Percentiles rank a stretch among this genome's conserved stretches.
These are phyloP conservation scores for Citrus sp. DNA, from an alignment of 345 rosid genomes.

Conservation along the genomic window DNA sequence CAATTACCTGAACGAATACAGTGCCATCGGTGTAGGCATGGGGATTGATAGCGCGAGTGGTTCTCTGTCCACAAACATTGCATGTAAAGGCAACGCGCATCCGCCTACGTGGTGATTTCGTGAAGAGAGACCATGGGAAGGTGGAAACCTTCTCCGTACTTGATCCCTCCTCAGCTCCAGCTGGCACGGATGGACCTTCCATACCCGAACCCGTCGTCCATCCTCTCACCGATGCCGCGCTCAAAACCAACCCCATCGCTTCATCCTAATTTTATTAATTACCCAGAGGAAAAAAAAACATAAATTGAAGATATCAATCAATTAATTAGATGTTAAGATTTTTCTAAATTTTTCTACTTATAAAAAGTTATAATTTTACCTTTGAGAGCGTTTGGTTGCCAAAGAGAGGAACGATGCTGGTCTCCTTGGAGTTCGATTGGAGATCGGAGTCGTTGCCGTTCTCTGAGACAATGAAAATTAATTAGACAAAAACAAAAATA, in stretches of 20 bases:
- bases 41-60: conserved; percentile 86
- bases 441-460: conserved; percentile 51
- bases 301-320: not conserved
- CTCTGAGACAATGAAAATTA: conserved; percentile 24
- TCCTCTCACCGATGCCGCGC: conserved; percentile 76
- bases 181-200: conserved; percentile 86
- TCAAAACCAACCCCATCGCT: conserved; percentile 86
- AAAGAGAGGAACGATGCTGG: conserved; percentile 63
- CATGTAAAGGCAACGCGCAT: conserved; percentile 97
- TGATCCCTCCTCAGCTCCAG: conserved; percentile 40
- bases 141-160: conserved; percentile 59
- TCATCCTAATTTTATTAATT: conserved; percentile 43
- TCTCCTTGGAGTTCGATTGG: conserved; percentile 45
- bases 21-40: conserved; percentile 95
- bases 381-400: conserved; percentile 53
- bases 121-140: conserved; percentile 89
- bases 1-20: conserved; percentile 78
- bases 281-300: not conserved
- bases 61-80: conserved; percentile 85
- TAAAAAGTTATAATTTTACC: conserved; percentile 20
- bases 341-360: not conserved
- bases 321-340: not conserved
- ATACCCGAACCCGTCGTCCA: conserved; percentile 96
- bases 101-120: conserved; percentile 83
- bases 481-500: not conserved